Percentiles rank a stretch among this genome's conserved stretches.
These are phyloP conservation scores for Hemileccinum rubropunctum DNA, from an alignment of 768 basidiomycete genomes.

Conservation along the genomic window DNA sequence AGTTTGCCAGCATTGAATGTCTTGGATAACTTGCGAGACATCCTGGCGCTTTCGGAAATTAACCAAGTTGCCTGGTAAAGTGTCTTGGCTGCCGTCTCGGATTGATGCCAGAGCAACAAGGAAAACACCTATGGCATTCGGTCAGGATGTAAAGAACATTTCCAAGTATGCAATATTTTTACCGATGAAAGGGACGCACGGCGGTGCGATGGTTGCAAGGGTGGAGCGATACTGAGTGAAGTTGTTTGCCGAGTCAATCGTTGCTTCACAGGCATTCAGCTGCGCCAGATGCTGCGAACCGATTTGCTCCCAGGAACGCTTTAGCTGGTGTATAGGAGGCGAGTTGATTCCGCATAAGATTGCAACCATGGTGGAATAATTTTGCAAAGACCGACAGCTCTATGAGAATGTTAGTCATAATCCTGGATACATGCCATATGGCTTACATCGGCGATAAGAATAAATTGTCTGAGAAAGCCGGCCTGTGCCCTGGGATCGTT, in stretches of 20 bases:
- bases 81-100: slow-evolving; percentile 92
- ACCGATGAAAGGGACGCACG: slow-evolving; percentile 98
- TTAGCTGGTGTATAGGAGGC: slow-evolving; percentile 87
- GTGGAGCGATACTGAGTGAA: slow-evolving; percentile 88
- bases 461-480: too few species aligned
- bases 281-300: slow-evolving; percentile 68
- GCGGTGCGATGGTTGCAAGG: slow-evolving; percentile 80
- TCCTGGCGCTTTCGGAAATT: slow-evolving; percentile 96
- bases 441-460: too few species aligned
- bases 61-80: slow-evolving; percentile 71
- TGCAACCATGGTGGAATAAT: too few species aligned
- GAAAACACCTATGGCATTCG: slow-evolving; percentile 75
- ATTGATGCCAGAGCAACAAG: slow-evolving; percentile 94
- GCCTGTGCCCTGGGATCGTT: too few species aligned
- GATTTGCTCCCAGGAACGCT: slow-evolving; percentile 92
- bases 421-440: too few species aligned
- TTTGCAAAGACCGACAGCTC: too few species aligned
- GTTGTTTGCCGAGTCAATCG: slow-evolving; percentile 91
- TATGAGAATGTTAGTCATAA: too few species aligned
- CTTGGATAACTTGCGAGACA: slow-evolving; percentile 91
- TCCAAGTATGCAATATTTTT: slow-evolving; percentile 20
- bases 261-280: slow-evolving; percentile 79
- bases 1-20: slow-evolving; percentile 95
- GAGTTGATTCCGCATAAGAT: slow-evolving; percentile 96
- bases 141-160: neutral